Conservation (phyloP, 805 yeast species). For the Kluyveromyces lactis region DNA sequence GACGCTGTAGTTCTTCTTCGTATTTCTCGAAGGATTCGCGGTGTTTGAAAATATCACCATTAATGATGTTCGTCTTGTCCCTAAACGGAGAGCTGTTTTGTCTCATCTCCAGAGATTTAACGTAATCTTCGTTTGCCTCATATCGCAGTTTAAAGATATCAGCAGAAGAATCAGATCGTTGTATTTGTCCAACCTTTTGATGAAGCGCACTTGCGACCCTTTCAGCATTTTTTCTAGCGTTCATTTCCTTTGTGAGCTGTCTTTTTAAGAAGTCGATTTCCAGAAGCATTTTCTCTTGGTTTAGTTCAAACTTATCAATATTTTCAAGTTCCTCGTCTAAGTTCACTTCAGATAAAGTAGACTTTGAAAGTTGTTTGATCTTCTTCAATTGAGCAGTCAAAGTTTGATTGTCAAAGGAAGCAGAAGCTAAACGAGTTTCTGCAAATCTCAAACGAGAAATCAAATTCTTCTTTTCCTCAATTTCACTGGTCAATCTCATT, state of each 20-base stretch:
- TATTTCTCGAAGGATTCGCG: conserved; percentile 23
- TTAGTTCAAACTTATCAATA: conserved; percentile 18
- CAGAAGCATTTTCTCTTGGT: conserved; percentile 26
- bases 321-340: conserved; percentile 18
- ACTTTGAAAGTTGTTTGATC: conserved; percentile 22
- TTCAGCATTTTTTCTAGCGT: conserved; percentile 44
- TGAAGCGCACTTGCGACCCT: conserved; percentile 28
- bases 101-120: conserved; percentile 34
- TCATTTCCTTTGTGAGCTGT: conserved; percentile 44
- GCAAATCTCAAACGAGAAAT: conserved; percentile 51
- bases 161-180: conserved; percentile 23
- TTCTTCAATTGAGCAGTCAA: conserved; percentile 36
- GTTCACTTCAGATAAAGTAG: conserved; percentile 21
- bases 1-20: conserved; percentile 26
- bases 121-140: conserved; percentile 39
- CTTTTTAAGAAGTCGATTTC: conserved; percentile 42
- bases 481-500: conserved; percentile 41
- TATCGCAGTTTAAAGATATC: conserved; percentile 37
- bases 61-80: conserved; percentile 22
- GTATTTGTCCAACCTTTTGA: conserved; percentile 18
- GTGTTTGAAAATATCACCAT: conserved; percentile 21
- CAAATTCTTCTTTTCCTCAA: conserved; percentile 35
- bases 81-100: conserved; percentile 18
- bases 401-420: conserved; percentile 49
- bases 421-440: conserved; percentile 59